Conservation (phyloP, 768 basidiomycete species). For the Postia placenta region DNA sequence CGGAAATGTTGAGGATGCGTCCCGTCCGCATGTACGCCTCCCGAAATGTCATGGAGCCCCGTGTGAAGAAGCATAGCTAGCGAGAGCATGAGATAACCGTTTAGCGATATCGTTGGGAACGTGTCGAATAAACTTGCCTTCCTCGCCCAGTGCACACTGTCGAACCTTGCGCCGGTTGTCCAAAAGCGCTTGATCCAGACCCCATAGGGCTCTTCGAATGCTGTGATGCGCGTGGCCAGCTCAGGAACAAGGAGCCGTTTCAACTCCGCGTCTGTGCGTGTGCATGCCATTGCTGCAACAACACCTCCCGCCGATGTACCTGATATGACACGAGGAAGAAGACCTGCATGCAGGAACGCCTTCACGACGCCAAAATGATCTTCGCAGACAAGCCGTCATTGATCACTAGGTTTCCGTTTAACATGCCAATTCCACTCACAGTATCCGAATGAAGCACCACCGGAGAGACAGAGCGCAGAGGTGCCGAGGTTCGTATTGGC, state of each 20-base stretch:
- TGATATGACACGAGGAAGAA: slow-evolving; percentile 88
- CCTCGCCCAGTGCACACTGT: slow-evolving; percentile 81
- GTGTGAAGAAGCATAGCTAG: slow-evolving; percentile 84
- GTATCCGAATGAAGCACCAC: slow-evolving; percentile 92
- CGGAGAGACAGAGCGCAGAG: slow-evolving; percentile 91
- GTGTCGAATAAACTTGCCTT: slow-evolving; percentile 48
- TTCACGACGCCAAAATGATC: slow-evolving; percentile 89
- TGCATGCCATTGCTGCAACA: slow-evolving; percentile 69
- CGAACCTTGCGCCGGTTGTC: slow-evolving; percentile 92
- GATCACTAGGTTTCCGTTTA: background rate
- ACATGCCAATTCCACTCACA: slow-evolving; percentile 44
- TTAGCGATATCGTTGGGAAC: background rate
- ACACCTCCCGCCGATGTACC: slow-evolving; percentile 94
- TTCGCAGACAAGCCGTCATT: slow-evolving; percentile 21
- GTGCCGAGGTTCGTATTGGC: slow-evolving; percentile 87
- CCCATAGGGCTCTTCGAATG: slow-evolving; percentile 69
- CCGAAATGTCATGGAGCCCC: slow-evolving; percentile 90
- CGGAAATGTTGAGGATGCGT: slow-evolving; percentile 88
- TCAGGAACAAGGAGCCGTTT: slow-evolving; percentile 71
- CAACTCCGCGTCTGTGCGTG: slow-evolving; percentile 84
- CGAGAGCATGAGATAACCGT: background rate
- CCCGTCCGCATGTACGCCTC: slow-evolving; percentile 94
- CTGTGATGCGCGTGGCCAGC: slow-evolving; percentile 77
- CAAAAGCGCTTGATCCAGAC: slow-evolving; percentile 70
- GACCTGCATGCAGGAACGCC: slow-evolving; percentile 80